Conservation (phyloP, 1,139 yeast species). For the Suhomyces kunorum region DNA sequence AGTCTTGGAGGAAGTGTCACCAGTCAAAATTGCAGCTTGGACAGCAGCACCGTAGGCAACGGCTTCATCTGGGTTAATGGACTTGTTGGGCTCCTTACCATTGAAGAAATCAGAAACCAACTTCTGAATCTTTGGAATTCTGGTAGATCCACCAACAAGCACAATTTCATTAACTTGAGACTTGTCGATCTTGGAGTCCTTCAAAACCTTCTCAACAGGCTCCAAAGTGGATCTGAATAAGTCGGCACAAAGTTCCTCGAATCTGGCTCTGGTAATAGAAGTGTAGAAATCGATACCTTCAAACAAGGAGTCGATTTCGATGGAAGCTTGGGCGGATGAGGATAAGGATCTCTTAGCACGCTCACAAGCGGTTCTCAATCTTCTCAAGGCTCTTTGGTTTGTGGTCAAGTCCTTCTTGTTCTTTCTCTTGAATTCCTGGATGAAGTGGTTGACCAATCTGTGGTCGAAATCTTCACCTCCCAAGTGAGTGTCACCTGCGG, state of each 20-base stretch:
- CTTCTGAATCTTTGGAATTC: constrained; percentile 92
- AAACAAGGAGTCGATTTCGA: constrained; percentile 79
- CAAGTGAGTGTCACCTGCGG: constrained; percentile 31
- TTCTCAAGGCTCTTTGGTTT: constrained; percentile 82
- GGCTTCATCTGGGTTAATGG: constrained; percentile 73
- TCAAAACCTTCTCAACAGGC: constrained; percentile 84
- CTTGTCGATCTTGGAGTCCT: constrained; percentile 79
- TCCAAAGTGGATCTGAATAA: constrained; percentile 82
- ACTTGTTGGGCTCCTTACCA: constrained; percentile 89
- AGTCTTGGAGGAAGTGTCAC: constrained; percentile 29
- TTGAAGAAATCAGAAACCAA: constrained; percentile 83
- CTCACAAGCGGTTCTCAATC: constrained; percentile 90
- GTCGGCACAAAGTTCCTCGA: constrained; percentile 83
- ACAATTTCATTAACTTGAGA: constrained; percentile 82
- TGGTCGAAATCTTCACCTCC: constrained; percentile 66
- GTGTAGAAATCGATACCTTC: constrained; percentile 83
- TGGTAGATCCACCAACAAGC: constrained; percentile 90
- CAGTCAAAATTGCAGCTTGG: constrained; percentile 32
- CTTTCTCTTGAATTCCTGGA: constrained; percentile 83
- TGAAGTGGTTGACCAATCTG: constrained; percentile 76
- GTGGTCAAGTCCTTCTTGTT: constrained; percentile 71
- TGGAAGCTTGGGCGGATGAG: constrained; percentile 81
- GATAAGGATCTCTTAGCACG: constrained; percentile 90
- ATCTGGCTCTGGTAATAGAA: constrained; percentile 86
- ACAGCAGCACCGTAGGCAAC: constrained; percentile 74